These are phyloP conservation scores for Penicillium waksmanii DNA, from an alignment of 495 filamentous ascomycete species.

Conservation along the genomic window DNA sequence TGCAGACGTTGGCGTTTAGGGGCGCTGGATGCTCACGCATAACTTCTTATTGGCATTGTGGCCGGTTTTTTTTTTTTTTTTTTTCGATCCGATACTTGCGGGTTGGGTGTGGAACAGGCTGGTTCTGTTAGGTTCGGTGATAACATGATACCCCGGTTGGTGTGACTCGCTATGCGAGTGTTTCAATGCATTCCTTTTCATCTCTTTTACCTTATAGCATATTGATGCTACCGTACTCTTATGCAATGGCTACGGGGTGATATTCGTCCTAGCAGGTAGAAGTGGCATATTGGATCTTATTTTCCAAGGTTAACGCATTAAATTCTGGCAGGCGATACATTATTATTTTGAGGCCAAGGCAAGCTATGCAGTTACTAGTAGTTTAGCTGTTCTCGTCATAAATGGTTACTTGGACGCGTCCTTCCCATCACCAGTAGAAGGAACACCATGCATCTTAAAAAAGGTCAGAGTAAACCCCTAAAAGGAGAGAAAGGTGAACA, in stretches of 20 bases:
- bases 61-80: constrained; percentile 7
- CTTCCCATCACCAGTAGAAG: constrained; percentile 1
- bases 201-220: background rate
- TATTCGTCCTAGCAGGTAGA: too few relatives aligned
- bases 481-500: constrained; percentile 14
- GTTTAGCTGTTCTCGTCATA: background rate
- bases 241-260: too few relatives aligned
- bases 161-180: constrained; percentile 8
- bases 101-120: constrained; percentile 20
- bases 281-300: too few relatives aligned
- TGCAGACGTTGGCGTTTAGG: background rate
- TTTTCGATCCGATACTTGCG: constrained; percentile 4
- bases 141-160: constrained; percentile 36
- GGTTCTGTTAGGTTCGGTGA: constrained; percentile 28
- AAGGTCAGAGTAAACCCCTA: background rate
- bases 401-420: background rate
- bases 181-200: background rate
- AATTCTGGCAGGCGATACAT: too few relatives aligned
- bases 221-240: too few relatives aligned
- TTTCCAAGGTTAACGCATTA: too few relatives aligned
- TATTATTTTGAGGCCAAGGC: too few relatives aligned
- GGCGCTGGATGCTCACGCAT: constrained; percentile 14
- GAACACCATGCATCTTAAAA: background rate
- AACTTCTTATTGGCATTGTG: constrained; percentile 8
- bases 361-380: too few relatives aligned